Base-by-base conservation (phyloP, 176 grass and related monocot species). In the Phoenix roebelenii region DNA sequence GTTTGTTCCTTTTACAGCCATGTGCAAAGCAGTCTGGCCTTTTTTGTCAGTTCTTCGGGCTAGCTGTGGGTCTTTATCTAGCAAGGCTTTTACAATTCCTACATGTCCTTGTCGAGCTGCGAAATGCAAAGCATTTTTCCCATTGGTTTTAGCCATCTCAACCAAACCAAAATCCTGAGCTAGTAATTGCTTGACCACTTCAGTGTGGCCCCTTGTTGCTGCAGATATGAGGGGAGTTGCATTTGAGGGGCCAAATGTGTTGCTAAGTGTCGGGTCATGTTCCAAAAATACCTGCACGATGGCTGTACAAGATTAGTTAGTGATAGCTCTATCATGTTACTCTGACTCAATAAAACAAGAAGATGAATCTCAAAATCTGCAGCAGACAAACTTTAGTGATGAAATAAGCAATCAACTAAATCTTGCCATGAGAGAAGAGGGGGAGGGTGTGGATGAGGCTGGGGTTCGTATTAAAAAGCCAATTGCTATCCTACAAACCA, bases 181-280 rank as follows among this genome's bases (percentile, higher is more conserved):
- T 12, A 65, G 48, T 16, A 65, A n/a, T 1, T 52, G 48, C 15
- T 52, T 65, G 15, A 65, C 22, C 50, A 65, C 39, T 65, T 65
- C 49, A 26, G 22, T 65, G 22, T 65, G 63, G 5, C 63, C 63
- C 51, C 63, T 65, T 26, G 25, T 18, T 52, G 63, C 19, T 52
- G 63, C 63, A 53, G 63, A 52, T 51, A 65, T 53, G 26, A 65
- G 63, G 63, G 63, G 63, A 52, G 63, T 65, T n/a, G 63, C 63
- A 52, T 65, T 65, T 65, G 63, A 51, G 25, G 50, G 63, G n/a
- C 63, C 63, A 52, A 52, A 65, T 14, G 63, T 65, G 6, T 65
- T 65, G 22, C 22, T 17, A 20, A 65, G 63, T 16, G 22, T 65
- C 15, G 49, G 63, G 9, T 65, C 49, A 52, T 65, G 49, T 4